phyloP scores from a whole-genome alignment of 2,329 filamentous ascomycete genomes.

The Talaromyces albobiverticillius region DNA sequence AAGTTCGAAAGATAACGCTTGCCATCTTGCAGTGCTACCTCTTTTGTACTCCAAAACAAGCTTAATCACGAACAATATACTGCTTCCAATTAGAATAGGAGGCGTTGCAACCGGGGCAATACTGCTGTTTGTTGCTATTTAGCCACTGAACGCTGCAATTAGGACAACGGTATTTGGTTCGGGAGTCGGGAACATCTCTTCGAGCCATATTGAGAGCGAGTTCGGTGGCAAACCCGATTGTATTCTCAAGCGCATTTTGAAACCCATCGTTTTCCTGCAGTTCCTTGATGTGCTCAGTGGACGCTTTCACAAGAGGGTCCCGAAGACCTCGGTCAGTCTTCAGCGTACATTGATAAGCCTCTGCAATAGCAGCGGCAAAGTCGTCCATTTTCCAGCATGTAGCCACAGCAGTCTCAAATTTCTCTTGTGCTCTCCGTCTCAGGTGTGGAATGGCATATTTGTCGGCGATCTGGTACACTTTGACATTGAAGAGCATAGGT shows the following conservation, averaged over 20 bases:
- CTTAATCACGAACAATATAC: no score
- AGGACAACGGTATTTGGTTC: background rate
- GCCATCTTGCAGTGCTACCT: no score
- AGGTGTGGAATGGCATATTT: conserved; percentile 23
- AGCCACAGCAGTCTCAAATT: conserved; percentile 17
- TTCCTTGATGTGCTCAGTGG: background rate
- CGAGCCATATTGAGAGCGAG: background rate
- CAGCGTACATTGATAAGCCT: background rate
- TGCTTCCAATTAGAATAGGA: no score
- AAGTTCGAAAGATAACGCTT: no score
- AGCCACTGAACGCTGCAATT: background rate
- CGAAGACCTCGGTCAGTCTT: background rate
- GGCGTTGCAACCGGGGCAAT: no score
- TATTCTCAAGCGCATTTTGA: background rate
- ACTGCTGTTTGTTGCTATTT: no score
- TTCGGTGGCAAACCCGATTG: background rate
- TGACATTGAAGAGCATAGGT: conserved; percentile 23
- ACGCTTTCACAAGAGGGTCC: background rate
- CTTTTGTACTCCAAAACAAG: no score
- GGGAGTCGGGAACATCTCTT: background rate
- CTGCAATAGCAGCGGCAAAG: conserved; percentile 15
- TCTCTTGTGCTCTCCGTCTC: conserved; percentile 20
- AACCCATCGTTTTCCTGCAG: background rate
- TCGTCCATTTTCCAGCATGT: conserved; percentile 18
- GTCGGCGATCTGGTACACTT: conserved; percentile 24